A percentile compares a stretch with the other conserved stretches of the same genome.
Evolutionary conservation across 2,329 filamentous ascomycete genomes (phyloP).

Genomic region (Harringtonia aguacate): DNA sequence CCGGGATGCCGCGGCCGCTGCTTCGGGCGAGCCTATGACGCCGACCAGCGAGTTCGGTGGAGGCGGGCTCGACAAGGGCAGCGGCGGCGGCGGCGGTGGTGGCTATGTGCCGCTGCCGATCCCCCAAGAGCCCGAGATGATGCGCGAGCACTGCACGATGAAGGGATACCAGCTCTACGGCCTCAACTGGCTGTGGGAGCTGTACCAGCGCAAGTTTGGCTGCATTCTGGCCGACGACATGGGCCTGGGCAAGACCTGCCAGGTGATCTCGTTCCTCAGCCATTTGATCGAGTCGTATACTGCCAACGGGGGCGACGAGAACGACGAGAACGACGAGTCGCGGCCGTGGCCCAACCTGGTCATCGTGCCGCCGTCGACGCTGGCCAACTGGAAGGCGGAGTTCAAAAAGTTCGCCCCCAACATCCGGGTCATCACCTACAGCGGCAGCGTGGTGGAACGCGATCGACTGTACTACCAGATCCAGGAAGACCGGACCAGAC

Average conservation of each 20-base stretch:
- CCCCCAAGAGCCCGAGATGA: conserved; percentile 58
- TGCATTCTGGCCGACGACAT: conserved; percentile 96
- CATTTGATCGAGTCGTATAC: conserved; percentile 60
- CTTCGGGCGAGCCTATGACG: conserved; percentile 17
- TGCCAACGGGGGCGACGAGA: conserved; percentile 5
- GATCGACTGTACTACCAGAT: conserved; percentile 55
- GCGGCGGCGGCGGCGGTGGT: no score
- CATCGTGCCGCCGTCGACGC: conserved; percentile 83
- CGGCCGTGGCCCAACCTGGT: conserved; percentile 65
- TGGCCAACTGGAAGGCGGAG: conserved; percentile 93
- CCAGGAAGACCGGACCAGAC: conserved; percentile 52
- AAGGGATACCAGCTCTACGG: conserved; percentile 93
- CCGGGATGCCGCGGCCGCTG: conserved; percentile 12
- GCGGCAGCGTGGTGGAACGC: conserved; percentile 56
- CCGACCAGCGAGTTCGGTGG: conserved; percentile 24
- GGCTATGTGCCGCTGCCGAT: conserved; percentile 30
- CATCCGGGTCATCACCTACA: conserved; percentile 61
- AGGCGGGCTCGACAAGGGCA: conserved; percentile 12
- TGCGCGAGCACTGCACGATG: conserved; percentile 66
- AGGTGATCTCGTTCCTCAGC: conserved; percentile 85
- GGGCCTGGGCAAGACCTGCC: conserved; percentile 93
- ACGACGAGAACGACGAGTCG: conserved; percentile 16
- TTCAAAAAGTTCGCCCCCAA: conserved; percentile 77
- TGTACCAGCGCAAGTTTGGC: conserved; percentile 70
- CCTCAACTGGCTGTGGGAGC: conserved; percentile 83